phyloP scores from a whole-genome alignment of 169 alveolate species.

The Cryptosporidium muris region DNA sequence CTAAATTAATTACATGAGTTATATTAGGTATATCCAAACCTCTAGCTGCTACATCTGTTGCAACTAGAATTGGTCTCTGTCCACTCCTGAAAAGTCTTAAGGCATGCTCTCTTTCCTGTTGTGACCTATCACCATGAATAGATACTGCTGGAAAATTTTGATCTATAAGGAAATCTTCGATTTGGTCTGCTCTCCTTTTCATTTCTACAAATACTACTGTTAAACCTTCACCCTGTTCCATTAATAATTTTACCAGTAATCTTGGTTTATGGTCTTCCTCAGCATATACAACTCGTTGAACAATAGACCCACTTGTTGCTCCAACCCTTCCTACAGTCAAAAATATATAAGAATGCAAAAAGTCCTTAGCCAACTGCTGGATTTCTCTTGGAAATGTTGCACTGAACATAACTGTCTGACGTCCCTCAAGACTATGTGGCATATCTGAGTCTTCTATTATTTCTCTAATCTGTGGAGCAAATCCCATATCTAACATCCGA shows the following conservation, averaged over 20 bases:
- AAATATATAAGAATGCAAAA: conserved; percentile 85
- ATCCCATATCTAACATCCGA: conserved; percentile 95
- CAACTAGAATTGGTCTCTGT: conserved; percentile 91
- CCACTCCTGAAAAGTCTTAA: conserved; percentile 90
- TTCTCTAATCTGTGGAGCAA: conserved; percentile 89
- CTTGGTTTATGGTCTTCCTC: conserved; percentile 87
- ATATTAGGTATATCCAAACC: conserved; percentile 97
- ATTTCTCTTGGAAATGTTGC: conserved; percentile 93
- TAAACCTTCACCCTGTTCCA: conserved; percentile 80
- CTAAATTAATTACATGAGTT: conserved; percentile 93
- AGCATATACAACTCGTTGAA: conserved; percentile 85
- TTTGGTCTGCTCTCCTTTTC: conserved; percentile 87
- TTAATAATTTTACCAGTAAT: conserved; percentile 80
- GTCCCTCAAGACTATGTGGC: conserved; percentile 80
- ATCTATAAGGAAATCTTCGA: conserved; percentile 83
- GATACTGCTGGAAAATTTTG: conserved; percentile 86
- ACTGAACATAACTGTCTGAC: conserved; percentile 92
- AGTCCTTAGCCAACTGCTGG: conserved; percentile 90
- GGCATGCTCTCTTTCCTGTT: conserved; percentile 93
- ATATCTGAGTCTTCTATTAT: conserved; percentile 83
- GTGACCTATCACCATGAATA: conserved; percentile 95
- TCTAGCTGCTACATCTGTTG: conserved; percentile 99
- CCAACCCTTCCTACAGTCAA: conserved; percentile 93
- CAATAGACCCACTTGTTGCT: conserved; percentile 92
- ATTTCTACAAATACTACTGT: conserved; percentile 87